Evolutionary conservation across 164 flowering plant genomes (phyloP), one percentile per base, ranked within the genome.

Genomic region (Taxillus chinensis): DNA sequence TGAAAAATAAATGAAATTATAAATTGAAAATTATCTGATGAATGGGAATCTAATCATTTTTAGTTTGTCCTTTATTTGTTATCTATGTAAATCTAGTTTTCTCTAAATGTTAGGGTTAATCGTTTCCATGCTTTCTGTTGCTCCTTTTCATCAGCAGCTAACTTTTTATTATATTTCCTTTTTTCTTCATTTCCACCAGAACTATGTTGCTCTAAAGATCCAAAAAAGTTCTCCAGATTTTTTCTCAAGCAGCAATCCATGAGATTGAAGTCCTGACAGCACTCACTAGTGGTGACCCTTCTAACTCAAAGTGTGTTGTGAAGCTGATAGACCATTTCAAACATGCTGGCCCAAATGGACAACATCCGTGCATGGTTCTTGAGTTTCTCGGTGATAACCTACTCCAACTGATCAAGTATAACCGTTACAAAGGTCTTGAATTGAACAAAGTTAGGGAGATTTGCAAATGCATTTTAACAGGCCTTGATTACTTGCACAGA

Each of bases 281-380:
- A 12, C 66, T 90, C 67, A 79, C 96, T 11, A 64, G 80, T 48
- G 87, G 90, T 46, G 96, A 88, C 60, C 82, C 90, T 8, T 73
- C 84, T 2, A 76, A 83, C 74, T 73, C 81, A 48, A 86, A 84
- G 62, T 81, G 62, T 62, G 77, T 85, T 52, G 83, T 90, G 54
- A 81, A 68, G 54, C 69, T 92, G 71, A 59, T 92, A 3, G 96
- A 92, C 65, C 96, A 90, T 55, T 92, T 92, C 63, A 92, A 86
- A 83, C 96, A 90, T 55, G 27, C 79, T 2, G 98, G 98, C 37
- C 98, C 98, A 40, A 92, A 92, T 67, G 98, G 98, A 60, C 96
- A 86, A 71, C 98, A 92, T 74, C 60, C 71, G 10, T 92, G 98
- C 77, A 82, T 92, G 89, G 98, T 85, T 49, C 86, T 90, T 56